Evolutionary conservation across 345 rosid genomes (phyloP).

Genomic region (Theobroma cacao): DNA sequence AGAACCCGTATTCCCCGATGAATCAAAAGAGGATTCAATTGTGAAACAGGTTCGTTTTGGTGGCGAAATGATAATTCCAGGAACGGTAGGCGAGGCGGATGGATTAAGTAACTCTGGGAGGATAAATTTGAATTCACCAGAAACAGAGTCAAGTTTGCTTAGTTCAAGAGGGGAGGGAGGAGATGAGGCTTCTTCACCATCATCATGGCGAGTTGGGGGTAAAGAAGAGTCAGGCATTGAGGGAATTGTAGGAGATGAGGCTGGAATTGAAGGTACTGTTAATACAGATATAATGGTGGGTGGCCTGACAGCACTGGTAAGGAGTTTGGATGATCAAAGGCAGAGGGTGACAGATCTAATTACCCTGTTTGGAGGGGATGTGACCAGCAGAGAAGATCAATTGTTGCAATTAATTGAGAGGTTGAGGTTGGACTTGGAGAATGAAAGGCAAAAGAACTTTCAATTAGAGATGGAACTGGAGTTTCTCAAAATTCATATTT

Average conservation of each 20-base stretch:
- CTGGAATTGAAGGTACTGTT: conserved; percentile 9
- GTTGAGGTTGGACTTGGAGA: conserved; percentile 49
- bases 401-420: conserved; percentile 40
- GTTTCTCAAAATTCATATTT: conserved; percentile 29
- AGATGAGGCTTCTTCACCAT: not conserved
- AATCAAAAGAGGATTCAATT: conserved; percentile 6
- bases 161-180: not conserved
- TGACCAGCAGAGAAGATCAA: conserved; percentile 44
- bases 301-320: conserved; percentile 42
- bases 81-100: not conserved
- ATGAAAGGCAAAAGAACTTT: conserved; percentile 41
- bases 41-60: conserved; percentile 33
- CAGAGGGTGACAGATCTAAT: conserved; percentile 46
- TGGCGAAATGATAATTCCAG: conserved; percentile 25
- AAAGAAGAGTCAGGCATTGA: not conserved
- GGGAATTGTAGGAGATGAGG: not conserved
- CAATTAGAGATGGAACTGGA: conserved; percentile 48
- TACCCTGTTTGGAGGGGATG: conserved; percentile 50
- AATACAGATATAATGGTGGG: conserved; percentile 41
- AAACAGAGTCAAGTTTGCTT: not conserved
- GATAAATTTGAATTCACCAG: not conserved
- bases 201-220: no score
- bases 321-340: conserved; percentile 71
- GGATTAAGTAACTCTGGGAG: not conserved
- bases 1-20: conserved; percentile 67